Conservation (phyloP, 2,329 filamentous ascomycete species). For the Trichoderma lentiforme region DNA sequence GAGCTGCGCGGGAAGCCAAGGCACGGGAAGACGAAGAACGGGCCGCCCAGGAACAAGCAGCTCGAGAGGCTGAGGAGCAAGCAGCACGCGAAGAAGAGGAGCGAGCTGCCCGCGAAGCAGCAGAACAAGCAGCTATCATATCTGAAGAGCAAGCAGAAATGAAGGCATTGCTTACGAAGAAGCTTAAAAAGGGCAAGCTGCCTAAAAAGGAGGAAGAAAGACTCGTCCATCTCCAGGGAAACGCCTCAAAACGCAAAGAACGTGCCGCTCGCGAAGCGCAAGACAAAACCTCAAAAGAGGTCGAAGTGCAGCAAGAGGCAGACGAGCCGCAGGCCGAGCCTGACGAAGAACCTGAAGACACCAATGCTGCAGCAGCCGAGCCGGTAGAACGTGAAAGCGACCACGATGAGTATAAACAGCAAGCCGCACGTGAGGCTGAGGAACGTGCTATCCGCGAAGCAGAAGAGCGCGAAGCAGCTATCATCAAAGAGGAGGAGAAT, state of each 20-base stretch:
- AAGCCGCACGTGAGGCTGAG: constrained; percentile 26
- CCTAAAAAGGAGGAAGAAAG: constrained; percentile 47
- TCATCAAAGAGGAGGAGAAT: constrained; percentile 38
- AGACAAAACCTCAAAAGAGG: constrained; percentile 20
- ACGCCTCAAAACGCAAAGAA: constrained; percentile 37
- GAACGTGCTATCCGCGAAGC: constrained; percentile 26
- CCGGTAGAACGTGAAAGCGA: constrained; percentile 33
- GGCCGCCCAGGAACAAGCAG: constrained; percentile 17
- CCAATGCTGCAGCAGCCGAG: constrained; percentile 29
- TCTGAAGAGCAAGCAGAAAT: constrained; percentile 38
- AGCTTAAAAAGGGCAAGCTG: constrained; percentile 46
- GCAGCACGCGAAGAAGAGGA: constrained; percentile 21
- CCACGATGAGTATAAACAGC: constrained; percentile 15
- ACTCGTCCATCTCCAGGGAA: constrained; percentile 36
- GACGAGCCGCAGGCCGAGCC: constrained; percentile 26
- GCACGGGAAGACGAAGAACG: constrained; percentile 12
- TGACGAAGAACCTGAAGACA: constrained; percentile 26
- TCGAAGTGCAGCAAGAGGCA: not conserved
- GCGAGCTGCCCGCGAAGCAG: constrained; percentile 21
- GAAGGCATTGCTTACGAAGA: constrained; percentile 44
- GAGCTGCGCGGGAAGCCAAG: constrained; percentile 5
- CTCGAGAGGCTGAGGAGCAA: constrained; percentile 20
- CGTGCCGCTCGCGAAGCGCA: constrained; percentile 28
- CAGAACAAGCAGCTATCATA: constrained; percentile 20
- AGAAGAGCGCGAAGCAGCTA: constrained; percentile 21